phyloP scores from a whole-genome alignment of 2,329 filamentous ascomycete genomes.

The Colletotrichum australisinense region DNA sequence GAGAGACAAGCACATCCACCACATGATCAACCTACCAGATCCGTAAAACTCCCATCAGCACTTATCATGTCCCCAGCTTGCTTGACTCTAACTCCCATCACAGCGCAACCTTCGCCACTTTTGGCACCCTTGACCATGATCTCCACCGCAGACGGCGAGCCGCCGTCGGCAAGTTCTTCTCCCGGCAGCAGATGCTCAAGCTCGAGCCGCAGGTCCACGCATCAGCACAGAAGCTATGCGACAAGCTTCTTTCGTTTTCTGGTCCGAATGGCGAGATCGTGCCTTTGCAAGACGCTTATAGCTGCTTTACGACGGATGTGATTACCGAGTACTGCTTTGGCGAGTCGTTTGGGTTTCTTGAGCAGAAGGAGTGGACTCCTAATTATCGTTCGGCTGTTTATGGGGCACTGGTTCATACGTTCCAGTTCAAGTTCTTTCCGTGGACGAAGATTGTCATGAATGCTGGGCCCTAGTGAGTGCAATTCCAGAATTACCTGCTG shows the following conservation, averaged over 20 bases:
- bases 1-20: constrained; percentile 12
- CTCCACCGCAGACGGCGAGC: constrained; percentile 45
- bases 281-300: constrained; percentile 48
- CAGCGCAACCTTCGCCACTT: neutral
- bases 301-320: constrained; percentile 51
- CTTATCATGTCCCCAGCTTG: too few species aligned
- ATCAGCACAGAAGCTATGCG: constrained; percentile 10
- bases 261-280: constrained; percentile 37
- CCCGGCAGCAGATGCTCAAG: constrained; percentile 36
- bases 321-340: constrained; percentile 51
- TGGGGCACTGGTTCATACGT: neutral
- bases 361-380: constrained; percentile 46
- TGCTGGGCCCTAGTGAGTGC: too few species aligned
- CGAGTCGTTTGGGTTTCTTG: constrained; percentile 45
- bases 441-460: neutral
- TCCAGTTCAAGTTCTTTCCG: constrained; percentile 4
- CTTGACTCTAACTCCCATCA: neutral
- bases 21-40: neutral
- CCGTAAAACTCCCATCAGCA: neutral
- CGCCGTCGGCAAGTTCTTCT: constrained; percentile 48
- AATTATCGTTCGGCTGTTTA: constrained; percentile 40
- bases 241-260: constrained; percentile 35
- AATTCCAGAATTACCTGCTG: too few species aligned
- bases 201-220: constrained; percentile 5
- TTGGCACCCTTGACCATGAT: constrained; percentile 47